Evolutionary conservation across 2,329 filamentous ascomycete species (phyloP).

Genomic region (Alternaria dauci): DNA sequence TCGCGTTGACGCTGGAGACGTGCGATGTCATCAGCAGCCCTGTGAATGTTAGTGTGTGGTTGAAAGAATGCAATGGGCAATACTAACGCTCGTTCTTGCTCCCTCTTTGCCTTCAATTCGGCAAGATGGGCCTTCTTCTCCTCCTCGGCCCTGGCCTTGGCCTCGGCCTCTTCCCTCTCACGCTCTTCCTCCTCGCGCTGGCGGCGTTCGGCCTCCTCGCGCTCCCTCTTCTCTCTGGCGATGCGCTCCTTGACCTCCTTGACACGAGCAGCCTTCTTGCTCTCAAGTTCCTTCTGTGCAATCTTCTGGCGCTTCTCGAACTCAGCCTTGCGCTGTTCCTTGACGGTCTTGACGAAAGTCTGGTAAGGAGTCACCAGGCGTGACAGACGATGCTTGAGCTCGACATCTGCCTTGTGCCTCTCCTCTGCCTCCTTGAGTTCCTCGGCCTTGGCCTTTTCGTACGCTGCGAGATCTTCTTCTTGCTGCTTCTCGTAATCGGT

Average conservation of each 20-base stretch:
- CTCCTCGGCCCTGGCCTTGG: constrained; percentile 80
- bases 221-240: constrained; percentile 82
- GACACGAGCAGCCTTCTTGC: constrained; percentile 85
- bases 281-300: constrained; percentile 91
- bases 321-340: constrained; percentile 88
- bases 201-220: constrained; percentile 81
- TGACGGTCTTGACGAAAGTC: constrained; percentile 80
- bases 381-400: constrained; percentile 90
- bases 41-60: constrained; percentile 52
- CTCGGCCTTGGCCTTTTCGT: constrained; percentile 79
- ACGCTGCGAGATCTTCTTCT: constrained; percentile 77
- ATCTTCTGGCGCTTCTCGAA: constrained; percentile 94
- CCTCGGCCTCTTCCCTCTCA: constrained; percentile 80
- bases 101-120: constrained; percentile 71
- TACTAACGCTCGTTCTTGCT: constrained; percentile 67
- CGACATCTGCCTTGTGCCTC: constrained; percentile 91
- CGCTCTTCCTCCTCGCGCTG: constrained; percentile 87
- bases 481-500: constrained; percentile 87
- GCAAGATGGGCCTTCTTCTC: constrained; percentile 76
- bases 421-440: constrained; percentile 80
- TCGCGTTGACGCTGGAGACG: constrained; percentile 79
- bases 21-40: constrained; percentile 69
- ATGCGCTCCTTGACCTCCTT: constrained; percentile 87
- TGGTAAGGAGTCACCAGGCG: constrained; percentile 87
- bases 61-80: constrained; percentile 7